These are phyloP conservation scores for Penicillium oxalicum DNA, from an alignment of 2,329 filamentous ascomycete species.

Conservation along the genomic window DNA sequence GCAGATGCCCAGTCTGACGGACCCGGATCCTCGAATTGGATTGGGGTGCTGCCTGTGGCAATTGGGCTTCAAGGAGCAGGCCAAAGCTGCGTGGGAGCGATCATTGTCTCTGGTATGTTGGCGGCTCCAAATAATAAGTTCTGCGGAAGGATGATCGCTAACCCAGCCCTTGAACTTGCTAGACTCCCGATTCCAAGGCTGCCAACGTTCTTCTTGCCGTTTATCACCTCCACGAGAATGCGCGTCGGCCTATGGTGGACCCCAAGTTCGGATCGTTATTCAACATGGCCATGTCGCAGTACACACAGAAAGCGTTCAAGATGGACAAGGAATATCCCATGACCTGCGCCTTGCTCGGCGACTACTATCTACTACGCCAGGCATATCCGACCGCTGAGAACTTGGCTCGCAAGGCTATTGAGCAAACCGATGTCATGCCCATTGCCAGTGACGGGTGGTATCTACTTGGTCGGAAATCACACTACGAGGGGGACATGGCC, in stretches of 20 bases:
- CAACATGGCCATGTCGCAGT: conserved; percentile 89
- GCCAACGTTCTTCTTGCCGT: conserved; percentile 85
- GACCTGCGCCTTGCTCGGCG: conserved; percentile 82
- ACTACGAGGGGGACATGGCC: conserved; percentile 68
- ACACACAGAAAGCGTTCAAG: conserved; percentile 90
- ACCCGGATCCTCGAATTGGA: conserved; percentile 91
- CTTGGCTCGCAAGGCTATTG: conserved; percentile 86
- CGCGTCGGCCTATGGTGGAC: conserved; percentile 74
- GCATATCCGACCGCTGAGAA: conserved; percentile 75
- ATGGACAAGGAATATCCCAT: conserved; percentile 85
- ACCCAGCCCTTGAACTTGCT: neutral
- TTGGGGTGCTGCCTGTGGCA: conserved; percentile 98
- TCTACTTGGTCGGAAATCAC: conserved; percentile 82
- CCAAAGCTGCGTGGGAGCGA: conserved; percentile 83
- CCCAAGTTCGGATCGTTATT: conserved; percentile 79
- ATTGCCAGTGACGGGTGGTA: conserved; percentile 99
- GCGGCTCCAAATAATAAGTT: too few relatives aligned
- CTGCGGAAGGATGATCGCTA: neutral
- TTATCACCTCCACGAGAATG: conserved; percentile 82
- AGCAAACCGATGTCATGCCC: conserved; percentile 91
- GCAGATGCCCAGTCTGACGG: conserved; percentile 78
- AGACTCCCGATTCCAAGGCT: conserved; percentile 74
- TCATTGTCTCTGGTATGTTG: conserved; percentile 64
- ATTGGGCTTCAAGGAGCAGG: conserved; percentile 87
- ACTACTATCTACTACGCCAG: conserved; percentile 82